A percentile compares a stretch with the other conserved stretches of the same genome.
phyloP scores from a whole-genome alignment of 2,329 filamentous ascomycete species.

The Sclerotinia minor region DNA sequence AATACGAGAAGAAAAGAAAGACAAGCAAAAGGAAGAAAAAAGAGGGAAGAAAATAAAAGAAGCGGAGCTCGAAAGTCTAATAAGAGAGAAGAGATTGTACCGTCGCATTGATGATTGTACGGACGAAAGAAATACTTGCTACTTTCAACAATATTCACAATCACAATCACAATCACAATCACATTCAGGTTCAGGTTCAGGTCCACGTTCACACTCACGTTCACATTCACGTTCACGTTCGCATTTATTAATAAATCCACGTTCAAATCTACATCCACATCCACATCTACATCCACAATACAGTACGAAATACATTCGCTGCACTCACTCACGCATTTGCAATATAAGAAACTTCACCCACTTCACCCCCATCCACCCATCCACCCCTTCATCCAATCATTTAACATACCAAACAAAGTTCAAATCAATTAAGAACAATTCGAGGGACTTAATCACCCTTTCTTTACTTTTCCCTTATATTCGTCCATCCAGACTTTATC shows the following conservation, averaged over 20 bases:
- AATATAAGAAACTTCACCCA: conserved; percentile 12
- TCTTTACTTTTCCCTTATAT: background rate
- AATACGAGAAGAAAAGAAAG: conserved; percentile 17
- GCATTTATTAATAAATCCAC: background rate
- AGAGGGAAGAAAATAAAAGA: background rate
- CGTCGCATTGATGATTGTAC: background rate
- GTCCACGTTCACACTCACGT: too few species aligned
- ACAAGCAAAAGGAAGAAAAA: too few species aligned
- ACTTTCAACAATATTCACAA: background rate
- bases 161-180: background rate
- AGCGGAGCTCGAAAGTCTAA: conserved; percentile 13
- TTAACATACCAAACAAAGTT: conserved; percentile 6
- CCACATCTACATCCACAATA: background rate
- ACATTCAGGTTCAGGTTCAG: background rate
- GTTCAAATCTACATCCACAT: background rate
- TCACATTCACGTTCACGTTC: background rate
- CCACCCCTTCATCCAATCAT: conserved; percentile 2
- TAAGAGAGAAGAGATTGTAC: background rate
- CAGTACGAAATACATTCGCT: background rate
- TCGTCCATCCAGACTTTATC: background rate
- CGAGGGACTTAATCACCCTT: background rate
- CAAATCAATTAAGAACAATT: background rate
- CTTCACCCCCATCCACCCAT: background rate
- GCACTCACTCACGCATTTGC: background rate
- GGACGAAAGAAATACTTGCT: background rate